Conservation (phyloP, 2,329 filamentous ascomycete genomes). For the Rutstroemia sp. region DNA sequence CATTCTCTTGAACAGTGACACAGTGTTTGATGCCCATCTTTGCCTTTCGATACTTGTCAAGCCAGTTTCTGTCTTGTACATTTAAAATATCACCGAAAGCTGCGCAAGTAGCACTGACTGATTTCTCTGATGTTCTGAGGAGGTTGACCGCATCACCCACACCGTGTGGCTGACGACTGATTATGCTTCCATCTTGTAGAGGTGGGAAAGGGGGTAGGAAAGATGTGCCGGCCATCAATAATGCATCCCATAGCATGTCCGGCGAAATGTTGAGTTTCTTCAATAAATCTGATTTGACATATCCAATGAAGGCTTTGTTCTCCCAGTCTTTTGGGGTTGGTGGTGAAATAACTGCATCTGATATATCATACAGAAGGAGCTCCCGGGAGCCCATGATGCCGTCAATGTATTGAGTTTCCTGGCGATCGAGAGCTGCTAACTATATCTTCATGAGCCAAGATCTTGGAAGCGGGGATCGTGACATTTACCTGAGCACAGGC, state of each 20-base stretch:
- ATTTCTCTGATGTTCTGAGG: slow-evolving; percentile 61
- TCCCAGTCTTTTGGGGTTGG: slow-evolving; percentile 61
- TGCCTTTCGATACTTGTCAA: slow-evolving; percentile 80
- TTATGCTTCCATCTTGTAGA: slow-evolving; percentile 52
- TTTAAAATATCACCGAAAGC: slow-evolving; percentile 75
- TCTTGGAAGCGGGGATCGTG: slow-evolving; percentile 1
- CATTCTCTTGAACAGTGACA: slow-evolving; percentile 56
- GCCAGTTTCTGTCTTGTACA: slow-evolving; percentile 64
- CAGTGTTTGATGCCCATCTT: slow-evolving; percentile 83
- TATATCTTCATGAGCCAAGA: slow-evolving; percentile 29
- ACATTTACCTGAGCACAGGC: slow-evolving; percentile 71
- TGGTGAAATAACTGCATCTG: slow-evolving; percentile 64
- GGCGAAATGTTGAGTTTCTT: slow-evolving; percentile 58
- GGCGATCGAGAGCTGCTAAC: slow-evolving; percentile 71
- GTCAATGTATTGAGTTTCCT: slow-evolving; percentile 59
- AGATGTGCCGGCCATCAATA: slow-evolving; percentile 74
- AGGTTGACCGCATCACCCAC: slow-evolving; percentile 74
- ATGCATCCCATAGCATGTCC: slow-evolving; percentile 73
- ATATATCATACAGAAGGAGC: slow-evolving; percentile 76
- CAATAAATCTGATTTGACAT: slow-evolving; percentile 63
- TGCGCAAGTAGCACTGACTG: slow-evolving; percentile 65
- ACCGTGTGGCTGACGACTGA: slow-evolving; percentile 44
- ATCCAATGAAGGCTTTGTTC: slow-evolving; percentile 50
- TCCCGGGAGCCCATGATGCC: slow-evolving; percentile 81
- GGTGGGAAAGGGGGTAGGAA: slow-evolving; percentile 76